phyloP scores from a whole-genome alignment of 2,329 filamentous ascomycete genomes.

The Claviceps digitariae region DNA sequence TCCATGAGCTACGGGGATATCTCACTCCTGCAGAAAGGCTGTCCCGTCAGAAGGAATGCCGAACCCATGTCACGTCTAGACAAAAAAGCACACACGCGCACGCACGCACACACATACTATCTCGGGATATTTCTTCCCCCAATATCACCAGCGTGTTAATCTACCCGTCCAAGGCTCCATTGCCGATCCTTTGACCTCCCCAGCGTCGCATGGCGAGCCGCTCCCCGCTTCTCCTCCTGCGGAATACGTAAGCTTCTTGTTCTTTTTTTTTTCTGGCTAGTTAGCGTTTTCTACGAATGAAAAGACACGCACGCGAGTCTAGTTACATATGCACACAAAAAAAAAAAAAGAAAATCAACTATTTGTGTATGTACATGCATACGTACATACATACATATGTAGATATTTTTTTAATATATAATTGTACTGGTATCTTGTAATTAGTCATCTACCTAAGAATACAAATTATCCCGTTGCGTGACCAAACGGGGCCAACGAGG shows the following conservation, averaged over 20 bases:
- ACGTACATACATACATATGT: background rate
- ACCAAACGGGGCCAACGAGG: no score
- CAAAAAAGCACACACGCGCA: no score
- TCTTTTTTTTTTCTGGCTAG: background rate
- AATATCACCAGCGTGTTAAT: background rate
- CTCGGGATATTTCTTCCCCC: background rate
- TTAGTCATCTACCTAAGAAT: no score
- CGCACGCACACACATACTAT: background rate
- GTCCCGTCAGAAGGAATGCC: background rate
- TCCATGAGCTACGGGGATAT: background rate
- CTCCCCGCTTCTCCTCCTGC: background rate
- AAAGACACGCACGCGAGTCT: no score
- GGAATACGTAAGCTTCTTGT: background rate
- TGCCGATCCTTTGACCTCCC: background rate
- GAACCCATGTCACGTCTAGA: background rate
- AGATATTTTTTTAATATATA: no score
- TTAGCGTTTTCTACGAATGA: background rate
- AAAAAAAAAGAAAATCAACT: no score
- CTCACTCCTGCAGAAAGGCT: background rate
- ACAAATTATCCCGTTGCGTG: no score
- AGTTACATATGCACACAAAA: no score
- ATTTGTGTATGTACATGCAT: background rate
- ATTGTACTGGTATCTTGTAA: no score
- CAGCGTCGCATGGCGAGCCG: background rate
- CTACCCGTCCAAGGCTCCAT: background rate